These are phyloP conservation scores for Plasmodium fragile DNA, from an alignment of 169 alveolate species.

Conservation along the genomic window DNA sequence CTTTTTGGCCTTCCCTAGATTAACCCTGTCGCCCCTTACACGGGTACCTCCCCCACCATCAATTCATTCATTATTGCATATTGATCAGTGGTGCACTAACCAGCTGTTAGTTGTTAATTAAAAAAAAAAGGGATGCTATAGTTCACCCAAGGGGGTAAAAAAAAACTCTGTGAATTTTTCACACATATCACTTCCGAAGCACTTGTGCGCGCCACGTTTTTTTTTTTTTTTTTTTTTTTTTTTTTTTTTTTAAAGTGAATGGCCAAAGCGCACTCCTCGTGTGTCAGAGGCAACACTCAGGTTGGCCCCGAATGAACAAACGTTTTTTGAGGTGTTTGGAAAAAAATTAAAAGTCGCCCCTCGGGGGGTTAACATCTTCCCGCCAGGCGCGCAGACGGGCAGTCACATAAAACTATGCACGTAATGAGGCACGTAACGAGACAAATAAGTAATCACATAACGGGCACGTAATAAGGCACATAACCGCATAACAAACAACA, in stretches of 20 bases:
- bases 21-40: neutral
- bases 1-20: neutral
- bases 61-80: neutral
- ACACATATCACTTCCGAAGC: neutral
- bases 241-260: neutral
- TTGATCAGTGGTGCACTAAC: neutral
- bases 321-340: neutral
- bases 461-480: neutral
- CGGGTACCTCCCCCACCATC: neutral
- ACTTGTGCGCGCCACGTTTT: neutral
- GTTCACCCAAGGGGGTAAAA: neutral
- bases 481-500: neutral
- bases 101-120: neutral
- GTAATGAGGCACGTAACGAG: neutral
- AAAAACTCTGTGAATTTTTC: neutral
- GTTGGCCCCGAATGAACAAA: neutral
- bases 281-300: neutral
- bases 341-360: neutral
- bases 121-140: neutral
- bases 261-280: neutral
- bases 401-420: neutral
- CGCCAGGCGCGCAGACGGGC: neutral
- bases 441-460: neutral
- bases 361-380: neutral
- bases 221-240: too few relatives aligned